Conservation (phyloP, 371 early-diverging fungal genomes). For the Funneliformis caledonium region DNA sequence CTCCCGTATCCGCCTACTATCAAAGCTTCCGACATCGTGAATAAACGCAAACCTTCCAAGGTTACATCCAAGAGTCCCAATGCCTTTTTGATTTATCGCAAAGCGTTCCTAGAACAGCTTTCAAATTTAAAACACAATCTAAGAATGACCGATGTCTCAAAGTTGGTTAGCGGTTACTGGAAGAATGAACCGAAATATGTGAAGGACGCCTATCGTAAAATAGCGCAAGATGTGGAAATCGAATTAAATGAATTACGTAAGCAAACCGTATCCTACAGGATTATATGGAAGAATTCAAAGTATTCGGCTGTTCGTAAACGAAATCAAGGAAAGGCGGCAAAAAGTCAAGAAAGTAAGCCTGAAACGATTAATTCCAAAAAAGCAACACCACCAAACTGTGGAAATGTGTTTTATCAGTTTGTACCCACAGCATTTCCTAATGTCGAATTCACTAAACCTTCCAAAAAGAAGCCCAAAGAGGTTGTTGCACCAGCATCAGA, state of each 20-base stretch:
- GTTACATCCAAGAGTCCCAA: constrained; percentile 14
- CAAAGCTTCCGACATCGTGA: constrained; percentile 4
- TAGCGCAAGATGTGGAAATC: constrained; percentile 14
- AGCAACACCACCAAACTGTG: neutral
- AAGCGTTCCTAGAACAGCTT: constrained; percentile 24
- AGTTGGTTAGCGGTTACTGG: constrained; percentile 10
- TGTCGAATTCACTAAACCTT: too few species aligned
- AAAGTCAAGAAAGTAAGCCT: neutral
- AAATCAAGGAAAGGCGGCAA: neutral
- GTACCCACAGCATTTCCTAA: too few species aligned
- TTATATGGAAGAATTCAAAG: constrained; percentile 26
- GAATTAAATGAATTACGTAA: constrained; percentile 4
- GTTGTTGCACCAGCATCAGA: neutral
- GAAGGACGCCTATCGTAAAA: constrained; percentile 25
- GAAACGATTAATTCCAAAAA: neutral
- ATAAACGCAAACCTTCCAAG: neutral
- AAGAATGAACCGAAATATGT: constrained; percentile 8
- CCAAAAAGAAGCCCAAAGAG: neutral
- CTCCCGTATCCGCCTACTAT: constrained; percentile 30
- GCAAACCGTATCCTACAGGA: neutral
- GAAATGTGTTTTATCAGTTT: too few species aligned
- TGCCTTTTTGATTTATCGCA: constrained; percentile 38
- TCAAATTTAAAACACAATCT: neutral
- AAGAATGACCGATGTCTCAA: constrained; percentile 26
- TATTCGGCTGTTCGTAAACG: neutral